A percentile compares a stretch with the other conserved stretches of the same genome.
Evolutionary conservation across 139 green algal genomes (phyloP).

Genomic region (Coelastrella sp.): DNA sequence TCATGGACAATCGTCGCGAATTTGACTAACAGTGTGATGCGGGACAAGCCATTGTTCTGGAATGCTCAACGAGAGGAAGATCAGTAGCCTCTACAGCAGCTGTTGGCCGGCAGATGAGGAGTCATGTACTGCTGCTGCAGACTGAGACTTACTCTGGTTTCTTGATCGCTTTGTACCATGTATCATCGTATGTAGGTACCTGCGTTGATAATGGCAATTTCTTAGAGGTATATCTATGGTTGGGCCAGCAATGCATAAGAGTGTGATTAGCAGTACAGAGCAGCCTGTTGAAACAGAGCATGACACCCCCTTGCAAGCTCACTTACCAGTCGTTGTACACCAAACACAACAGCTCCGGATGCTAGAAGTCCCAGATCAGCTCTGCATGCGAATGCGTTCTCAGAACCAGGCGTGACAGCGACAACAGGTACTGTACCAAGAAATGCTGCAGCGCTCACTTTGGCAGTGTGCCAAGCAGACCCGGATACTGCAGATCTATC

Average conservation of each 20-base stretch:
- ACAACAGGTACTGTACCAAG: too few relatives aligned
- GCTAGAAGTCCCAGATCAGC: conserved; percentile 52
- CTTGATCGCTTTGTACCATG: conserved; percentile 48
- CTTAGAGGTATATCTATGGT: too few relatives aligned
- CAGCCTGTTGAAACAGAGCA: too few relatives aligned
- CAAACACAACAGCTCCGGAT: conserved; percentile 60
- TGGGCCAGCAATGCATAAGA: background rate
- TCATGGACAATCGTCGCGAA: too few relatives aligned
- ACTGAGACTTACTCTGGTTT: conserved; percentile 48
- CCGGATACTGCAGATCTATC: background rate
- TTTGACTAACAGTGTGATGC: too few relatives aligned
- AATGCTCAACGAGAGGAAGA: too few relatives aligned
- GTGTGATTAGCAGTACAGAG: too few relatives aligned
- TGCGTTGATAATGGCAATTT: background rate
- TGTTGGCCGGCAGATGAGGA: too few relatives aligned
- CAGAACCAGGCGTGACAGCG: background rate
- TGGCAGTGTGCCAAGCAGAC: conserved; percentile 25
- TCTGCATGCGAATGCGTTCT: conserved; percentile 35
- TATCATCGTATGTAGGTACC: conserved; percentile 45
- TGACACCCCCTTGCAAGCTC: background rate
- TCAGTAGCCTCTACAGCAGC: too few relatives aligned
- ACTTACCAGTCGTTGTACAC: conserved; percentile 44
- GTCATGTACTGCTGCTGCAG: too few relatives aligned
- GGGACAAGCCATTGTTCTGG: background rate
- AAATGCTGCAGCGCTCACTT: conserved; percentile 12